A percentile compares a stretch with the other conserved stretches of the same genome.
Conservation (phyloP, 805 yeast species). For the Cyberlindnera lachancei region DNA sequence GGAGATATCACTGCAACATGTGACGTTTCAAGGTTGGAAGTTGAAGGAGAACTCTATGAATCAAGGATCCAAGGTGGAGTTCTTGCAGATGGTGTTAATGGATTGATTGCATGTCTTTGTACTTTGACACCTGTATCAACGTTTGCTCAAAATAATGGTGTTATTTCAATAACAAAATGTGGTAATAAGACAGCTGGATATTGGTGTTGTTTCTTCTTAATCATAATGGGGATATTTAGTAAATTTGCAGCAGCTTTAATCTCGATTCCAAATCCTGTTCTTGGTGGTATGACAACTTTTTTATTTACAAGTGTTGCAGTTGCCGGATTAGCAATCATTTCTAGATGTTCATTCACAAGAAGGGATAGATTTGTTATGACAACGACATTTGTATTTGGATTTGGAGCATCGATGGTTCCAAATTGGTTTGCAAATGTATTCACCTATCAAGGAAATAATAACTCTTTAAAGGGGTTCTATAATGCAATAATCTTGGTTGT, state of each 20-base stretch:
- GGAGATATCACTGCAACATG: conserved; percentile 94
- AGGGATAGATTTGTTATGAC: conserved; percentile 69
- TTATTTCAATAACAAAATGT: conserved; percentile 84
- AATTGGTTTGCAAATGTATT: conserved; percentile 59
- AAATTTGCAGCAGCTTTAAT: conserved; percentile 87
- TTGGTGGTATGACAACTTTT: conserved; percentile 87
- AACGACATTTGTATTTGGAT: conserved; percentile 53
- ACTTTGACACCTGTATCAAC: conserved; percentile 85
- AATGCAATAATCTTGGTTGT: conserved; percentile 61
- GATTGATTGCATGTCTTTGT: conserved; percentile 66
- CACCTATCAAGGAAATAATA: conserved; percentile 55
- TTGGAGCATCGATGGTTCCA: conserved; percentile 60
- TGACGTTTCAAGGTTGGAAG: conserved; percentile 81
- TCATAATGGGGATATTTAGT: conserved; percentile 82
- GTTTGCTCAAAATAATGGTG: conserved; percentile 95
- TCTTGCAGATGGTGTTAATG: conserved; percentile 80
- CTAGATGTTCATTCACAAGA: conserved; percentile 47
- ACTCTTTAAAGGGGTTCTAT: conserved; percentile 48
- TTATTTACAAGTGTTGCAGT: conserved; percentile 69
- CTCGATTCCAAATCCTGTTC: conserved; percentile 68
- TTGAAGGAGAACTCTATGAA: conserved; percentile 76
- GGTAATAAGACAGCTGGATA: conserved; percentile 79
- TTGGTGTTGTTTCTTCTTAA: conserved; percentile 71
- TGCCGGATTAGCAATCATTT: conserved; percentile 63
- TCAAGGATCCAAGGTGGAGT: conserved; percentile 93